Evolutionary conservation across 495 filamentous ascomycete species (phyloP).

Genomic region (Haplographium delicatum): DNA sequence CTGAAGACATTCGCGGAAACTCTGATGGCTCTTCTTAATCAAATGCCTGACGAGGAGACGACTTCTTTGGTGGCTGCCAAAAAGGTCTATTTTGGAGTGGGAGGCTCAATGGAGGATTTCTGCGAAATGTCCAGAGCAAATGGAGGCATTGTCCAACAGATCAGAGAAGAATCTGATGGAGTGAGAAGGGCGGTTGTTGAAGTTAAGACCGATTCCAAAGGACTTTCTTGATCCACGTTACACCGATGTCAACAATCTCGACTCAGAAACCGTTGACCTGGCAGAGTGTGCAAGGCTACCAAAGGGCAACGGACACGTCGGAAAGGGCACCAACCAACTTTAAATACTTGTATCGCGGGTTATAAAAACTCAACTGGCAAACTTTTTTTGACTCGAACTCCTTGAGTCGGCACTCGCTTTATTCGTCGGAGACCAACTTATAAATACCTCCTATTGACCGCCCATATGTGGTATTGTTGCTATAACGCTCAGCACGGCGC

Average conservation of each 20-base stretch:
- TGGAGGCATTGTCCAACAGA: conserved; percentile 49
- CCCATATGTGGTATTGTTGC: conserved; percentile 24
- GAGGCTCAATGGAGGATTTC: conserved; percentile 89
- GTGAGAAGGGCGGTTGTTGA: conserved; percentile 49
- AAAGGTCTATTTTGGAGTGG: conserved; percentile 93
- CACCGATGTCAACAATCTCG: too few species aligned
- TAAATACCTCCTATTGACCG: conserved; percentile 3
- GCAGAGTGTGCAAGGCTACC: too few species aligned
- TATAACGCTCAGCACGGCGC: conserved; percentile 21
- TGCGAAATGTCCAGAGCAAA: conserved; percentile 52
- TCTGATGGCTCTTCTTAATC: conserved; percentile 57
- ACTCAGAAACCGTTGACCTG: too few species aligned
- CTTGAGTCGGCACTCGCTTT: conserved; percentile 28
- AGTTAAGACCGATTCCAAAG: conserved; percentile 3
- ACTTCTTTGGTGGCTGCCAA: conserved; percentile 85
- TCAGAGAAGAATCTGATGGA: conserved; percentile 59
- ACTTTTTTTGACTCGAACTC: too few species aligned
- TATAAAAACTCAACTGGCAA: too few species aligned
- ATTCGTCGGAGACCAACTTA: conserved; percentile 20
- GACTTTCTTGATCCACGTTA: neutral
- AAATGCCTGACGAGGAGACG: conserved; percentile 39
- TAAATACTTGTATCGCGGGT: too few species aligned
- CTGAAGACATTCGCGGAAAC: conserved; percentile 69
- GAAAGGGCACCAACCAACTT: too few species aligned
- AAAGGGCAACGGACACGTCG: too few species aligned